phyloP scores from a whole-genome alignment of 1,284 basidiomycete species.

The Puccinia polysora region DNA sequence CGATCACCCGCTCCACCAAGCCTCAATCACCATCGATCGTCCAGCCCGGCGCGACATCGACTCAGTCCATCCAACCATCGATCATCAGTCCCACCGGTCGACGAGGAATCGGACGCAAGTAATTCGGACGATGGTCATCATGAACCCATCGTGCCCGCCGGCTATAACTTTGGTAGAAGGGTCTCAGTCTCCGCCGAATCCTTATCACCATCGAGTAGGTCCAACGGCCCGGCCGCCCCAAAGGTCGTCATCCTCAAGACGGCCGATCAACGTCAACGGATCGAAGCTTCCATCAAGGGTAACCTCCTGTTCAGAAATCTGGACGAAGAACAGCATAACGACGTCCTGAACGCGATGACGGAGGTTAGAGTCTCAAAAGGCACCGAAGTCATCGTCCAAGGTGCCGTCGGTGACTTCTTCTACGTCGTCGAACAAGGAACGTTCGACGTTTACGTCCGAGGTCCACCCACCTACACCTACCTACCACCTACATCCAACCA shows the following conservation, averaged over 20 bases:
- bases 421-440: constrained; percentile 91
- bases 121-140: constrained; percentile 53
- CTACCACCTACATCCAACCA: constrained; percentile 55
- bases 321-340: constrained; percentile 88
- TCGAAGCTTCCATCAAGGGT: constrained; percentile 76
- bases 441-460: constrained; percentile 77
- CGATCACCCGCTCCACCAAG: constrained; percentile 19
- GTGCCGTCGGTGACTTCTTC: constrained; percentile 94
- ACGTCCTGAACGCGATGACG: constrained; percentile 91
- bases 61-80: constrained; percentile 51
- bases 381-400: constrained; percentile 88
- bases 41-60: constrained; percentile 47
- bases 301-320: constrained; percentile 95
- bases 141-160: constrained; percentile 52
- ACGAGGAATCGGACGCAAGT: constrained; percentile 63
- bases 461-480: constrained; percentile 56
- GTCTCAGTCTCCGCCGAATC: constrained; percentile 97
- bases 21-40: constrained; percentile 37
- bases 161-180: constrained; percentile 76
- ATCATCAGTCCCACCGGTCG: constrained; percentile 13
- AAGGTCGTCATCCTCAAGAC: constrained; percentile 69
- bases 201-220: constrained; percentile 64
- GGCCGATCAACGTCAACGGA: constrained; percentile 75
- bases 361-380: constrained; percentile 70
- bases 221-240: constrained; percentile 57